phyloP scores from a whole-genome alignment of 306 rosid species.

The Cucurbita pepo region DNA sequence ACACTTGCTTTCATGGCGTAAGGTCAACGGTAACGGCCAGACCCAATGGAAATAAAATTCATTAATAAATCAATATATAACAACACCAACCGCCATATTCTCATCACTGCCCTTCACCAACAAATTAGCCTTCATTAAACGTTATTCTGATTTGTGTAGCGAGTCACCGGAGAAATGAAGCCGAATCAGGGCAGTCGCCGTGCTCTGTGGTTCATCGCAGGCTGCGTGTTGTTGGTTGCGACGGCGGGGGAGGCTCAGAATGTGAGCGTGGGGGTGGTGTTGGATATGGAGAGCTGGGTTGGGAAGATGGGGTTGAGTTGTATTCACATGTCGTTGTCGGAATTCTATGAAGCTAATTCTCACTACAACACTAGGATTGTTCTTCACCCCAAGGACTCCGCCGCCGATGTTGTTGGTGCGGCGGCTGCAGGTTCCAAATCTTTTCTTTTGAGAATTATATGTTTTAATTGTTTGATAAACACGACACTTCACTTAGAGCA shows the following conservation, averaged over 20 bases:
- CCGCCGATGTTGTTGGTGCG: not conserved
- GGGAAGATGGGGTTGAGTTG: constrained; percentile 22
- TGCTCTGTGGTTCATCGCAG: not conserved
- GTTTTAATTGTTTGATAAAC: no score
- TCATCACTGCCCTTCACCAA: not conserved
- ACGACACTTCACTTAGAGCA: no score
- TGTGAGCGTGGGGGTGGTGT: constrained; percentile 17
- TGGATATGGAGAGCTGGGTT: not conserved
- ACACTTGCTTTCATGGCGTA: not conserved
- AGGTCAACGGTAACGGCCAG: not conserved
- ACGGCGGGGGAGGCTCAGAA: not conserved
- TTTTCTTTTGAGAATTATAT: no score
- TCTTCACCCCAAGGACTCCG: constrained; percentile 5
- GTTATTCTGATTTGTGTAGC: not conserved
- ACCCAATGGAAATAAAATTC: not conserved
- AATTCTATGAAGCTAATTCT: constrained; percentile 12
- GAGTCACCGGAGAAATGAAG: not conserved
- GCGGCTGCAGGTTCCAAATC: not conserved
- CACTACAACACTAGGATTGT: constrained; percentile 13
- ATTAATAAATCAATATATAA: no score
- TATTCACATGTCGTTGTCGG: constrained; percentile 22
- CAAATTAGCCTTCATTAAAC: not conserved
- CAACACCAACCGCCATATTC: not conserved
- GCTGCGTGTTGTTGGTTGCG: not conserved
- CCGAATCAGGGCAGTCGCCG: not conserved